Evolutionary conservation across 108 stramenopile genomes (phyloP).

Genomic region (Aurantiochytrium sp.): DNA sequence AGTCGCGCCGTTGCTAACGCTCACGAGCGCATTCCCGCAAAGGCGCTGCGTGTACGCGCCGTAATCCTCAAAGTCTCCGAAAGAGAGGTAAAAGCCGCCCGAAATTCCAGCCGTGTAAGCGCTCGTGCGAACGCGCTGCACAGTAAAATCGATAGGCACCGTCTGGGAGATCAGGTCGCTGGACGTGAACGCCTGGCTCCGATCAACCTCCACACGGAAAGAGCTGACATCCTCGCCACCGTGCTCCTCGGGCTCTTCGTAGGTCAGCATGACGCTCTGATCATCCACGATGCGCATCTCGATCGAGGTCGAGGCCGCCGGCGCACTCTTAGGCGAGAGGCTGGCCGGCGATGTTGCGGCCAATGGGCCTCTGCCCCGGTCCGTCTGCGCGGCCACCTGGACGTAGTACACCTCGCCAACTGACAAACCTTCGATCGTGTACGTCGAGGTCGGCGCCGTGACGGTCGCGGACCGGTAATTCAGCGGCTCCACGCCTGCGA

Average conservation of each 20-base stretch:
- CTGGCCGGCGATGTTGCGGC: background rate
- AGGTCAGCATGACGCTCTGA: background rate
- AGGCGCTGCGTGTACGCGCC: background rate
- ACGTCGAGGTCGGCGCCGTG: background rate
- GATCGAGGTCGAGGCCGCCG: background rate
- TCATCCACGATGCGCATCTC: background rate
- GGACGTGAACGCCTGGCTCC: background rate
- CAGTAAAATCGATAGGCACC: background rate
- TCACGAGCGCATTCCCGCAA: background rate
- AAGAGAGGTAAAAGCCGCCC: background rate
- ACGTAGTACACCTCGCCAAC: background rate
- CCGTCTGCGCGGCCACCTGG: background rate
- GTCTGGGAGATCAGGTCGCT: background rate
- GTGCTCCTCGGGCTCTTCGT: background rate
- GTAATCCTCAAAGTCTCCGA: background rate
- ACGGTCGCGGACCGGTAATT: background rate
- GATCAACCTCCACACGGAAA: background rate
- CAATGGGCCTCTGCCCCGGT: background rate
- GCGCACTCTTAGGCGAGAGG: background rate
- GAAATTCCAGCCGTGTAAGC: background rate
- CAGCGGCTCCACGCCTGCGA: background rate
- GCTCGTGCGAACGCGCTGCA: constrained; percentile 15
- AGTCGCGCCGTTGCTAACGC: background rate
- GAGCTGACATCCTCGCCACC: background rate
- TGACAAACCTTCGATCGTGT: background rate